Percentiles rank a stretch among this genome's conserved stretches.
These are phyloP conservation scores for Ogataea pilisensis DNA, from an alignment of 805 yeast species.

Conservation along the genomic window DNA sequence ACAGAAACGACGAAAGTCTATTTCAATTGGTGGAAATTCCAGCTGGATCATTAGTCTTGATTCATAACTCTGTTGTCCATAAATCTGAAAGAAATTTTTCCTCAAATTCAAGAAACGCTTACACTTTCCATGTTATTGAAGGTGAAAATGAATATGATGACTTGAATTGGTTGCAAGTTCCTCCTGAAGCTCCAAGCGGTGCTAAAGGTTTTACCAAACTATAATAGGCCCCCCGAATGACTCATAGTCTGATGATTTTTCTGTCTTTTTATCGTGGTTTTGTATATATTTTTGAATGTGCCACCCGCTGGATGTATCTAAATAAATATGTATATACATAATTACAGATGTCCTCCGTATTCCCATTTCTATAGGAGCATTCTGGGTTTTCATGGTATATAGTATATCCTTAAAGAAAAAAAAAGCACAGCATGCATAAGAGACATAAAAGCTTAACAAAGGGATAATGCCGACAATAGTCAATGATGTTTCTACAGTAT, in stretches of 20 bases:
- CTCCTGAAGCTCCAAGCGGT: constrained; percentile 48
- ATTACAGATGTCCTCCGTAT: too few relatives aligned
- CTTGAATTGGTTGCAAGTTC: constrained; percentile 75
- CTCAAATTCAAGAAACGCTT: constrained; percentile 60
- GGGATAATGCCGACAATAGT: too few relatives aligned
- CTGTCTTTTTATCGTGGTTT: neutral
- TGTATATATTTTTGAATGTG: neutral
- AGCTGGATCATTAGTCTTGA: constrained; percentile 68
- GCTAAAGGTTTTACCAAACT: constrained; percentile 56
- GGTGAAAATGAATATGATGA: constrained; percentile 59
- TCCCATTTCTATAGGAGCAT: too few relatives aligned
- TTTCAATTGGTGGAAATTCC: constrained; percentile 56
- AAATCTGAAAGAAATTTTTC: constrained; percentile 61
- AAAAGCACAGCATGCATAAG: too few relatives aligned
- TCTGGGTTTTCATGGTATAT: too few relatives aligned
- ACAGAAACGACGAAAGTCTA: constrained; percentile 34
- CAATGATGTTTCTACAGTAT: too few relatives aligned
- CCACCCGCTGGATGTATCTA: neutral
- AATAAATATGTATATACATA: neutral
- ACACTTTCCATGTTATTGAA: constrained; percentile 77
- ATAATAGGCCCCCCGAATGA: too few relatives aligned
- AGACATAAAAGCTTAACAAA: too few relatives aligned
- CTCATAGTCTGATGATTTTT: too few relatives aligned
- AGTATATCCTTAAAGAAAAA: too few relatives aligned
- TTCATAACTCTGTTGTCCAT: constrained; percentile 69